A percentile compares a stretch with the other conserved stretches of the same genome.
Conservation (phyloP, 768 basidiomycete species). For the Lentinula edodes region DNA sequence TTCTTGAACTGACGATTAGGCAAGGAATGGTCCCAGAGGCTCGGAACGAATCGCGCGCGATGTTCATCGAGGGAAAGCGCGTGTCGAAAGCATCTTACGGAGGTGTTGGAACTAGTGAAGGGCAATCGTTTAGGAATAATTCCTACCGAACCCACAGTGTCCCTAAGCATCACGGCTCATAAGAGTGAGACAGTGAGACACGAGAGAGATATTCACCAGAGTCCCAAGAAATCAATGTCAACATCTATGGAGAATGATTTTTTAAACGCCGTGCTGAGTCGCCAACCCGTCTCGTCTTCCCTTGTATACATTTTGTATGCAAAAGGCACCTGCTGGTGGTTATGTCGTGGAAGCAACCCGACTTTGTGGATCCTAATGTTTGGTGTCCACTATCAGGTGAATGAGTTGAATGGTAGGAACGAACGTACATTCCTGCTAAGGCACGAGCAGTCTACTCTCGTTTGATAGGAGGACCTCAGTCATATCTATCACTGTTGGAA, state of each 20-base stretch:
- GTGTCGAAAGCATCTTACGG: constrained; percentile 33
- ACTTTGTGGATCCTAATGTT: constrained; percentile 22
- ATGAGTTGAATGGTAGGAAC: not conserved
- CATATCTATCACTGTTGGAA: constrained; percentile 29
- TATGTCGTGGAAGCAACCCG: constrained; percentile 25
- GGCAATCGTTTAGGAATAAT: constrained; percentile 48
- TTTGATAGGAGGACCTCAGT: constrained; percentile 41
- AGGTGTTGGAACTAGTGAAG: constrained; percentile 49
- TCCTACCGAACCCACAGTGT: constrained; percentile 64
- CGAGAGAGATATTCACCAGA: constrained; percentile 38
- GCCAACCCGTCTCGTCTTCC: constrained; percentile 42
- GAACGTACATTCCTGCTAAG: constrained; percentile 1
- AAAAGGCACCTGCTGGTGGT: constrained; percentile 51
- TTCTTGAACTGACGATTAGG: not conserved
- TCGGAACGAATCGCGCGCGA: constrained; percentile 21
- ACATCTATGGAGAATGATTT: constrained; percentile 48
- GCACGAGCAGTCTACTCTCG: constrained; percentile 8
- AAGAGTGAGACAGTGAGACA: not conserved
- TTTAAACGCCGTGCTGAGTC: constrained; percentile 50
- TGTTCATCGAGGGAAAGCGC: constrained; percentile 37
- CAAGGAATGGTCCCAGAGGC: not conserved
- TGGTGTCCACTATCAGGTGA: not conserved
- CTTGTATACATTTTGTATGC: constrained; percentile 61
- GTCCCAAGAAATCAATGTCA: constrained; percentile 52
- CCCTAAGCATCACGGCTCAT: constrained; percentile 32